Evolutionary conservation across 495 filamentous ascomycete species (phyloP).

Genomic region (Pyronema omphalodes): DNA sequence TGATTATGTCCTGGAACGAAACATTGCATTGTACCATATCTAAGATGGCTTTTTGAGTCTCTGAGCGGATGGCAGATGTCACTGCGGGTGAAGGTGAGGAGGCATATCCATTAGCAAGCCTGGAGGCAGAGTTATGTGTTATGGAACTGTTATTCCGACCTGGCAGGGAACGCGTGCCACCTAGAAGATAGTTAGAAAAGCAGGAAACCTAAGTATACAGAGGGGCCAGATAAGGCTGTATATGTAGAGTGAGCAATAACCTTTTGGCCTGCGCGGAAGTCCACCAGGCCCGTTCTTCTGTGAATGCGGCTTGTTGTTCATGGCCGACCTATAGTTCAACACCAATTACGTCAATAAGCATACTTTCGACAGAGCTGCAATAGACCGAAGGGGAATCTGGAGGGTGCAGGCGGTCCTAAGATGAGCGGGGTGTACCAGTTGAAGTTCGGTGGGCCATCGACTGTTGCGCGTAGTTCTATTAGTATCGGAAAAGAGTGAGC

Average conservation of each 20-base stretch:
- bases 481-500: neutral
- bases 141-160: neutral
- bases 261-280: too few species aligned
- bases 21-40: conserved; percentile 46
- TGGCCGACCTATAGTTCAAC: too few species aligned
- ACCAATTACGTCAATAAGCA: too few species aligned
- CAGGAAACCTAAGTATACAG: neutral
- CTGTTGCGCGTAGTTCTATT: neutral
- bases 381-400: neutral
- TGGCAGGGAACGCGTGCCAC: neutral
- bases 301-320: too few species aligned
- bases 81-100: neutral
- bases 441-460: neutral
- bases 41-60: conserved; percentile 50
- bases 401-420: neutral
- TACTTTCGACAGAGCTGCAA: neutral
- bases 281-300: too few species aligned
- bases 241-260: too few species aligned
- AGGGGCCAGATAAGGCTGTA: too few species aligned
- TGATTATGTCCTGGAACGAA: conserved; percentile 46
- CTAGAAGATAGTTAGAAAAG: neutral
- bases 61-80: neutral
- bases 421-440: conserved; percentile 3
- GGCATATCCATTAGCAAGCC: neutral
- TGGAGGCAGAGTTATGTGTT: neutral